These are phyloP conservation scores for Xylariaceae sp. DNA, from an alignment of 2,329 filamentous ascomycete genomes.

Conservation along the genomic window DNA sequence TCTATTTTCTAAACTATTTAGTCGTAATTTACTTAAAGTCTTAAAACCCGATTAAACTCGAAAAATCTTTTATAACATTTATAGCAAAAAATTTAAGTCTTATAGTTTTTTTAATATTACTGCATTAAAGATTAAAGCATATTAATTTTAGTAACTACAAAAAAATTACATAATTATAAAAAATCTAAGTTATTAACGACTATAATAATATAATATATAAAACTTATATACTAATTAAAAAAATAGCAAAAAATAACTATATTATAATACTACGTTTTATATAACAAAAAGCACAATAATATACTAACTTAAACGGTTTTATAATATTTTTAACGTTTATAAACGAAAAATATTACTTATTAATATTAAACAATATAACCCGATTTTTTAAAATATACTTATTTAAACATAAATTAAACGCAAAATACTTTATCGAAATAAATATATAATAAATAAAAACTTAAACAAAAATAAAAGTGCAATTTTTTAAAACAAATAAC, in stretches of 20 bases:
- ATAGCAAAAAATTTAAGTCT: neutral
- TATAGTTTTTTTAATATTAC: neutral
- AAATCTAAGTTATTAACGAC: neutral
- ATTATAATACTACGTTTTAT: neutral
- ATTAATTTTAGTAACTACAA: neutral
- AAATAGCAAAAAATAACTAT: too few relatives aligned
- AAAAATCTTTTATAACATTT: too few relatives aligned
- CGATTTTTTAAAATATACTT: neutral
- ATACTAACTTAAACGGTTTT: neutral
- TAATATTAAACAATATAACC: neutral
- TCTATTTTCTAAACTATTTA: too few relatives aligned
- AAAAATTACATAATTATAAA: neutral
- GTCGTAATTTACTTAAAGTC: too few relatives aligned
- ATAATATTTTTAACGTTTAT: neutral
- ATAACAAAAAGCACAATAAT: neutral
- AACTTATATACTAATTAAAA: neutral
- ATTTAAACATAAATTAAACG: neutral
- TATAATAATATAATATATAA: neutral
- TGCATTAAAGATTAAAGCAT: neutral
- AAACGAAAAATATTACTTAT: neutral
- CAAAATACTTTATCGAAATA: neutral
- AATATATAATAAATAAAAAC: conserved; percentile 1
- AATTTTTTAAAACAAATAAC: conserved; percentile 1
- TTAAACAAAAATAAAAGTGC: too few relatives aligned
- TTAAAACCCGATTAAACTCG: too few relatives aligned